These are phyloP conservation scores for Candida boidinii DNA, from an alignment of 805 yeast genomes.

Conservation along the genomic window DNA sequence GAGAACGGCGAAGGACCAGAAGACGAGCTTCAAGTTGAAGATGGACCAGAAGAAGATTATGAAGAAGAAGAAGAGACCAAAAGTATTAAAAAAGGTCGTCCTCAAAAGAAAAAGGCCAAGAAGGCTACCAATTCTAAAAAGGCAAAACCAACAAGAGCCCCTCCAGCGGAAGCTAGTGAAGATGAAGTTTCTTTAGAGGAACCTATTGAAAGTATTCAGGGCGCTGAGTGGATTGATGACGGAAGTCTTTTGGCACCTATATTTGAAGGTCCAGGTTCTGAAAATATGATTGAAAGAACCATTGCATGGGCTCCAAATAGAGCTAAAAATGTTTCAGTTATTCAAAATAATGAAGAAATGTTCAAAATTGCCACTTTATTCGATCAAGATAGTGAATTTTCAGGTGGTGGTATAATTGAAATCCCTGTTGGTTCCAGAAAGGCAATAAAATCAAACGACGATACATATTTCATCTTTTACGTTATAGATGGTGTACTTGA, in stretches of 20 bases:
- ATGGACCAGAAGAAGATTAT: constrained; percentile 2
- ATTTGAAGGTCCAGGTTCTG: constrained; percentile 40
- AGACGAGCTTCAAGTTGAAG: too few species aligned
- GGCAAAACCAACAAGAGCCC: constrained; percentile 14
- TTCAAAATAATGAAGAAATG: constrained; percentile 36
- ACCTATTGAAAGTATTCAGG: constrained; percentile 25
- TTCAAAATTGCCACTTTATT: constrained; percentile 59
- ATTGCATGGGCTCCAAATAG: constrained; percentile 63
- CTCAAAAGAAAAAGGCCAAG: constrained; percentile 12
- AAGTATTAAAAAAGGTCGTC: constrained; percentile 1
- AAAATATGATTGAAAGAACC: constrained; percentile 31
- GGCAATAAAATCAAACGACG: constrained; percentile 51
- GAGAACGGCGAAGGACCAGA: too few species aligned
- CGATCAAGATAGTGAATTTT: constrained; percentile 49
- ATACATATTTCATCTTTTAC: constrained; percentile 65
- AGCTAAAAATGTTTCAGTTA: constrained; percentile 34
- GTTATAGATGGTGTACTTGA: constrained; percentile 65
- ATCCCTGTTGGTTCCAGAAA: constrained; percentile 57
- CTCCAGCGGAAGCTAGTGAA: constrained; percentile 6
- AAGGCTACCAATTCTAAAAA: constrained; percentile 9
- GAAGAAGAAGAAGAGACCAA: constrained; percentile 16
- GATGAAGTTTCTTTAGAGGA: constrained; percentile 21
- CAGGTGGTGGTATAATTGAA: constrained; percentile 68
- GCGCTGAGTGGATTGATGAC: constrained; percentile 44
- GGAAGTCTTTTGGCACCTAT: constrained; percentile 39